Evolutionary conservation across 495 filamentous ascomycete species (phyloP).

Genomic region (Podospora didyma): DNA sequence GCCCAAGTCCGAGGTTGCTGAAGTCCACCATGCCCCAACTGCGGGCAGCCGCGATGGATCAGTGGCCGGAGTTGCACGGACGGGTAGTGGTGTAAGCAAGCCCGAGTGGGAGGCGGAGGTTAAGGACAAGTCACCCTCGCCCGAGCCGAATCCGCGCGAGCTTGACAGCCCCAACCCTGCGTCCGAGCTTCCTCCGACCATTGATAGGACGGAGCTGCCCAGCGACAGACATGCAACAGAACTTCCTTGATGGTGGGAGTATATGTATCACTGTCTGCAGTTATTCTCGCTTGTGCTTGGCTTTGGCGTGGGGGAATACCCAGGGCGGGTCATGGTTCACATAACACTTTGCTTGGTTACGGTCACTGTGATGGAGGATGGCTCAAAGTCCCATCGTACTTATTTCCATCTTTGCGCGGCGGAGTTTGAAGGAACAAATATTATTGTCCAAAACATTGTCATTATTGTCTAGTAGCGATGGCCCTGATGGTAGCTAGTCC

Average conservation of each 20-base stretch:
- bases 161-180: conserved; percentile 8
- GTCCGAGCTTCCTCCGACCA: not conserved
- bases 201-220: conserved; percentile 5
- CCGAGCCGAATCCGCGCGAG: conserved; percentile 6
- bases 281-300: not conserved
- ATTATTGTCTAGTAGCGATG: too few species aligned
- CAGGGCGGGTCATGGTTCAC: too few species aligned
- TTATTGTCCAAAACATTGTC: too few species aligned
- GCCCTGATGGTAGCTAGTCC: too few species aligned
- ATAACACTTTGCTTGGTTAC: too few species aligned
- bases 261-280: not conserved
- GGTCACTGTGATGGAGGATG: too few species aligned
- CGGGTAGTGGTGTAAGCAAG: conserved; percentile 1
- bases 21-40: not conserved
- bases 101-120: conserved; percentile 4
- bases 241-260: conserved; percentile 3
- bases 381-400: too few species aligned
- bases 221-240: conserved; percentile 4
- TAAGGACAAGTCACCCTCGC: conserved; percentile 3
- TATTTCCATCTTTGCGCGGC: too few species aligned
- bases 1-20: not conserved
- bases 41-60: not conserved
- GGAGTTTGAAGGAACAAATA: too few species aligned
- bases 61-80: not conserved
- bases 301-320: not conserved